Percentiles rank a stretch among this genome's conserved stretches.
These are phyloP conservation scores for Taphrina communis DNA, from an alignment of 1,139 yeast genomes.

Conservation along the genomic window DNA sequence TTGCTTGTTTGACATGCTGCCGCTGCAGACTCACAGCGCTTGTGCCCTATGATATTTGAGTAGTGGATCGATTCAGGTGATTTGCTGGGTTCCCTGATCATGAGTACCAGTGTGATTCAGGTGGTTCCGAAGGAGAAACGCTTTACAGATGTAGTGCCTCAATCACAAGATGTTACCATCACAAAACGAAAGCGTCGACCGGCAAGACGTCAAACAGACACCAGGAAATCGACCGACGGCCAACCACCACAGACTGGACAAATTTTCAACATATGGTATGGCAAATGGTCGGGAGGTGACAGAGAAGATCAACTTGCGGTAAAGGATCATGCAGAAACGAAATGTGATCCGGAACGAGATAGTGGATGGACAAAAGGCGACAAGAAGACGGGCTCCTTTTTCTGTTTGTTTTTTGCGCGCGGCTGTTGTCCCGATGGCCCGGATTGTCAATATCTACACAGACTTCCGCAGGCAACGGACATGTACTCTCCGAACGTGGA, in stretches of 20 bases:
- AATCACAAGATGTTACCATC: conserved; percentile 10
- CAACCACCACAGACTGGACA: conserved; percentile 78
- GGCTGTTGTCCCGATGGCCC: conserved; percentile 68
- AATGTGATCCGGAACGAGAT: conserved; percentile 68
- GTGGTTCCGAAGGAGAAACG: conserved; percentile 32
- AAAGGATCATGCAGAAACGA: conserved; percentile 58
- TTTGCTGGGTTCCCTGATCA: neutral
- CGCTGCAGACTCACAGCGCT: too few species aligned
- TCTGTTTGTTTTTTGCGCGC: conserved; percentile 85
- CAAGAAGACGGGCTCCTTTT: conserved; percentile 56
- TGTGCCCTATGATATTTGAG: too few species aligned
- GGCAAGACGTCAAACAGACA: conserved; percentile 77
- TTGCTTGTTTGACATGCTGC: neutral
- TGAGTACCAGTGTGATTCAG: conserved; percentile 17
- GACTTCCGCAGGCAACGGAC: conserved; percentile 67
- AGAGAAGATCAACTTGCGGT: conserved; percentile 51
- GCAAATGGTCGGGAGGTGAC: conserved; percentile 69
- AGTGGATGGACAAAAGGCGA: conserved; percentile 79
- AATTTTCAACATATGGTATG: conserved; percentile 76
- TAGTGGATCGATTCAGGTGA: too few species aligned
- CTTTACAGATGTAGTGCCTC: conserved; percentile 30
- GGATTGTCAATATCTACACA: conserved; percentile 75
- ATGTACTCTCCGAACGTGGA: conserved; percentile 69
- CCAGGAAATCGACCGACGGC: conserved; percentile 64
- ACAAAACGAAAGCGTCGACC: conserved; percentile 54